A percentile compares a stretch with the other conserved stretches of the same genome.
Conservation (phyloP, 768 basidiomycete genomes). For the Lactarius trivialis region DNA sequence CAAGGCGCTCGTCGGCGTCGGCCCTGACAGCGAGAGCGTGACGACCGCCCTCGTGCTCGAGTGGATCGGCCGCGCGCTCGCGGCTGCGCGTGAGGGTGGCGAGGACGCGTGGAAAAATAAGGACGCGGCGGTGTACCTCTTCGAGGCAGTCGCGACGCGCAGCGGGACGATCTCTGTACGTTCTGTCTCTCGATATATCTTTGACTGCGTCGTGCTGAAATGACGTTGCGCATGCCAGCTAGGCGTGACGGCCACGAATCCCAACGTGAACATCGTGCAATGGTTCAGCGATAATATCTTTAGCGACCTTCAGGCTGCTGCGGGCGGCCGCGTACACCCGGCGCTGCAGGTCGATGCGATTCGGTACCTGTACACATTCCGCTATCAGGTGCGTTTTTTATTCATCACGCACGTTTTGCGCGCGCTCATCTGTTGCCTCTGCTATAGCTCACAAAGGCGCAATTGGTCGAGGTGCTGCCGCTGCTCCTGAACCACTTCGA, state of each 20-base stretch:
- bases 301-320: constrained; percentile 69
- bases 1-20: constrained; percentile 75
- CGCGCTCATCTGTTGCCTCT: neutral
- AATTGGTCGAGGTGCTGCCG: constrained; percentile 87
- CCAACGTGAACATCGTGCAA: constrained; percentile 86
- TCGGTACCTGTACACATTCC: constrained; percentile 88
- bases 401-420: neutral
- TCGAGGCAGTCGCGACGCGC: constrained; percentile 89
- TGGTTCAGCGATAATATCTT: constrained; percentile 93
- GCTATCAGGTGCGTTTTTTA: constrained; percentile 67
- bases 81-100: constrained; percentile 50
- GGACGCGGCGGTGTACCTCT: constrained; percentile 86
- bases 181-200: neutral
- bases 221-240: constrained; percentile 40
- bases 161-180: constrained; percentile 79
- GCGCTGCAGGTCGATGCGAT: constrained; percentile 96
- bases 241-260: constrained; percentile 90
- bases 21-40: constrained; percentile 58
- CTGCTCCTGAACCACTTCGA: constrained; percentile 75
- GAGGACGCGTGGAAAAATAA: constrained; percentile 79
- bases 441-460: constrained; percentile 79
- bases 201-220: neutral
- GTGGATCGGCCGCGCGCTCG: constrained; percentile 76
- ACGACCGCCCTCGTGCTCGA: constrained; percentile 81
- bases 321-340: constrained; percentile 61